Base-by-base conservation (phyloP, 306 rosid species). In the Pyrus pyrifolia region DNA sequence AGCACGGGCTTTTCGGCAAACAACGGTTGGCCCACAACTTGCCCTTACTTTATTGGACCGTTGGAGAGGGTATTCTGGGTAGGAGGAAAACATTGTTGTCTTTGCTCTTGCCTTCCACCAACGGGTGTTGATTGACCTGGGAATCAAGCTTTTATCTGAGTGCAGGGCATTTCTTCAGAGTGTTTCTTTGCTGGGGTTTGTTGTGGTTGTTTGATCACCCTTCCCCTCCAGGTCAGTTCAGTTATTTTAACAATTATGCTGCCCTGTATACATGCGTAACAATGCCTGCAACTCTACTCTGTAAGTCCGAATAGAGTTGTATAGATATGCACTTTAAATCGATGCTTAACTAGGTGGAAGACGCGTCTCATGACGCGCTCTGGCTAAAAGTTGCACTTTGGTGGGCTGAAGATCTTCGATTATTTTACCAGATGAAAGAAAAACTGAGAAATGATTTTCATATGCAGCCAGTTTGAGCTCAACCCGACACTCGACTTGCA, bases 131-230 rank as follows among this genome's bases (percentile, higher is more conserved):
- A 33, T 11, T 40, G 31, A 40, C 67, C 25, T 42, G 29, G 57
- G 35, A 61, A 72, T 72, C 49, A 63, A 10, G 23, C 59, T 22
- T 68, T 78, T 69, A 23, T 74, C 78, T 35, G 76, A 77, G 15
- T 68, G 77, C 86, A 87, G 92, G 92, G 92, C 60, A 82, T 90
- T 52, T 86, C 89, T 76, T 72, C 88, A 1, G 88, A 87, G 65
- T 83, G 80, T 77, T 87, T 80, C 83, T 90, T 90, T 66, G 92
- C 92, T 3, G 92, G 92, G 31, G 95, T 90, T 72, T 90, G 92
- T 71, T 77, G 83, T 73, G 92, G 95, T 10, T 84, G 95, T 64
- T 85, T 86, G 68, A 84, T 88, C 83, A 90, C 95, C 75, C 89
- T 88, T 82, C 74, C 85, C 9, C 46, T 87, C 76, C 88, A 89